phyloP scores from a whole-genome alignment of 495 filamentous ascomycete species.

The Penicillium waksmanii region DNA sequence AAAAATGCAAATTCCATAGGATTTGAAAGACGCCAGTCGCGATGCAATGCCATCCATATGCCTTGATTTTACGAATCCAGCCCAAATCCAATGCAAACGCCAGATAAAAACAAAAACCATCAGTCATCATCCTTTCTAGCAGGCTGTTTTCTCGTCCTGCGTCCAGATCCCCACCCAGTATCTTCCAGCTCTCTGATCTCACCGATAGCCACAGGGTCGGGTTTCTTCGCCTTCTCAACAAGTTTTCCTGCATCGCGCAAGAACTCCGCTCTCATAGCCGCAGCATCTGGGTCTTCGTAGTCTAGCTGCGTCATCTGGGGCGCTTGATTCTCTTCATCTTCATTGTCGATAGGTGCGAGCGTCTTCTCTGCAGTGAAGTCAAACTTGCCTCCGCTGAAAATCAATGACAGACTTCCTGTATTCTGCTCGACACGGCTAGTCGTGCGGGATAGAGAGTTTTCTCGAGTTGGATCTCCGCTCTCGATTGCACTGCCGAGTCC shows the following conservation, averaged over 20 bases:
- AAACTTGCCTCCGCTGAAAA: constrained; percentile 38
- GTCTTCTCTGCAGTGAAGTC: constrained; percentile 34
- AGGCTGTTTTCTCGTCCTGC: constrained; percentile 45
- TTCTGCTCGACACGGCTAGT: constrained; percentile 34
- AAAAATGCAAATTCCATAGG: not conserved
- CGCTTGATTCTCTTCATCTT: constrained; percentile 41
- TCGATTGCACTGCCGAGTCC: constrained; percentile 52
- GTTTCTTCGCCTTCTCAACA: constrained; percentile 29
- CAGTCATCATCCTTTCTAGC: constrained; percentile 17
- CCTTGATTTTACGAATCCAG: not conserved
- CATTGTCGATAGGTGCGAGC: constrained; percentile 24
- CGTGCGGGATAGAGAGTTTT: constrained; percentile 30
- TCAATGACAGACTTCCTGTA: constrained; percentile 28
- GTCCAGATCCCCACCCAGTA: constrained; percentile 39
- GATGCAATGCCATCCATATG: constrained; percentile 29
- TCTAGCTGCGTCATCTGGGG: constrained; percentile 57
- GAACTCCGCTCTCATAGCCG: constrained; percentile 53
- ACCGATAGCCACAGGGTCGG: constrained; percentile 29
- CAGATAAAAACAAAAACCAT: constrained; percentile 19
- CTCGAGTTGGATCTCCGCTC: constrained; percentile 34
- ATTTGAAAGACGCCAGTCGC: constrained; percentile 23
- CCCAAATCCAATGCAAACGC: not conserved
- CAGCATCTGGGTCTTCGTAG: constrained; percentile 56
- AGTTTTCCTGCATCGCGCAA: constrained; percentile 47
- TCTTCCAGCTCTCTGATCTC: constrained; percentile 42